Base-by-base conservation (phyloP, 2,329 filamentous ascomycete genomes). In the Exophiala aquamarina region DNA sequence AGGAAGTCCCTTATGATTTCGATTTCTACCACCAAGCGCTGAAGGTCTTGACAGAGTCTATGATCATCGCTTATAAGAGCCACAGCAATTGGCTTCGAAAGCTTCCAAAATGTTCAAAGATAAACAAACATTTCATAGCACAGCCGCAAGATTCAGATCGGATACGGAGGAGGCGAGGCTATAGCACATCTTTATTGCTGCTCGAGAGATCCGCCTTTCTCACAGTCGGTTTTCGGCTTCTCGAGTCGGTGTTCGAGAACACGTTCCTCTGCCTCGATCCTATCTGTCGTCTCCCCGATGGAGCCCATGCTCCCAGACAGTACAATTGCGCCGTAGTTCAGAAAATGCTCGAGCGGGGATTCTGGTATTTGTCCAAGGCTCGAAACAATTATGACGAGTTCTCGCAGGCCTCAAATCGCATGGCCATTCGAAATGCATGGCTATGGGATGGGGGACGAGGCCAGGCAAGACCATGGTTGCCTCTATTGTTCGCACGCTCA, bases 181-280 rank as follows among this genome's bases (percentile, higher is more conserved):
- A 31, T n/a, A 14, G 23, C 4, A n/a, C 34, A 6, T 40, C 43
- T 6, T 13, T 28, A 26, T 34, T 15, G 23, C 17, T 39, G 21
- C 17, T 43, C 15, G 40, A 49, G 20, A 23, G 46, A 26, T 49
- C 46, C 6, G 19, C 41, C 8, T 49, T 31, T 23, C 26, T 49
- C 3, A 34, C 34, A 6, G 34, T 34, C 20, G 40, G 40, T 9
- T 28, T 49, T 8, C 26, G 32, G 14, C 36, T 49, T 15, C 26
- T 44, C 34, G 44, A 32, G 7, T 18, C 41, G n/a, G 46, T 34
- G 15, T 39, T 44, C 8, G 46, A 43, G 15, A 43, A 40, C 15
- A 15, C 40, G 13, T 49, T 34, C 34, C 19, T 15, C 8, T 44
- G 46, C 34, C 4, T 31, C 13, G 19, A 37, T 19, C 17, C 17